Percentiles rank a stretch among this genome's conserved stretches.
Conservation (phyloP, 129 eudicot genomes). For the Solidago caesia region DNA sequence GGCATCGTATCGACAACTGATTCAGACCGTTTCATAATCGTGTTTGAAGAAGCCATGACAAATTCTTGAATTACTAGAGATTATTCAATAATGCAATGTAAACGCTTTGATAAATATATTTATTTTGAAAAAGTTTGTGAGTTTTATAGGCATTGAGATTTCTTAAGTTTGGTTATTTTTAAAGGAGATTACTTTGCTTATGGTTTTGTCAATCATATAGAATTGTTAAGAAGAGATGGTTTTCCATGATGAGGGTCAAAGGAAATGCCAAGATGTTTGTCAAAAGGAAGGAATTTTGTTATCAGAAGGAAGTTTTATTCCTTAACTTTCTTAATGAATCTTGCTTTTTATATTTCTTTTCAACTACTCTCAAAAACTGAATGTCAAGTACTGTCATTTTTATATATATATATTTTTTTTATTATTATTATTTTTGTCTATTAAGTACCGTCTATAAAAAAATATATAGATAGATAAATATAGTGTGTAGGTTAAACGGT, state of each 20-base stretch:
- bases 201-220: constrained; percentile 40
- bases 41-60: constrained; percentile 52
- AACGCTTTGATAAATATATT: neutral
- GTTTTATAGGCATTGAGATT: constrained; percentile 35
- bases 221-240: constrained; percentile 27
- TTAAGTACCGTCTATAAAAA: too few relatives aligned
- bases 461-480: too few relatives aligned
- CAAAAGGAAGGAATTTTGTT: constrained; percentile 50
- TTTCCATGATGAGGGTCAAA: constrained; percentile 14
- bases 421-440: too few relatives aligned
- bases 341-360: constrained; percentile 5
- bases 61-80: constrained; percentile 15
- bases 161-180: neutral
- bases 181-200: constrained; percentile 35
- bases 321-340: constrained; percentile 2
- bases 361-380: neutral
- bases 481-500: too few relatives aligned
- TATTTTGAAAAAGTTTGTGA: constrained; percentile 9
- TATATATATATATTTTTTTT: too few relatives aligned
- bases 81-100: neutral
- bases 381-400: too few relatives aligned
- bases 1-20: constrained; percentile 81
- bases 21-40: constrained; percentile 65
- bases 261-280: constrained; percentile 20
- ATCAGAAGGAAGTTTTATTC: constrained; percentile 19